These are phyloP conservation scores for Suhomyces sp. DNA, from an alignment of 805 yeast species.

Conservation along the genomic window DNA sequence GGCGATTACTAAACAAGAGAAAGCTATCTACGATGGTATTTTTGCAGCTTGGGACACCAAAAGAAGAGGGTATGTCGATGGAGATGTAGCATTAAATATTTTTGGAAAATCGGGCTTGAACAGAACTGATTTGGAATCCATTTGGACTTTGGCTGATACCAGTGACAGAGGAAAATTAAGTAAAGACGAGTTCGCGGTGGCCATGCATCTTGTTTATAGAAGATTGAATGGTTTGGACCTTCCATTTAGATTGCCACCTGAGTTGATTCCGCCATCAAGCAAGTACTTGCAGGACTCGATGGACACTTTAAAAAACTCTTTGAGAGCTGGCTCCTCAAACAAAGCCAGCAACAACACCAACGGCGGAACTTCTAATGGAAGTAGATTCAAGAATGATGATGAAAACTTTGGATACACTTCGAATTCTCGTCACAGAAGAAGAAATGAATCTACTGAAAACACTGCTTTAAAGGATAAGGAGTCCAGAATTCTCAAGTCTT, in stretches of 20 bases:
- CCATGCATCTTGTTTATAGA: conserved; percentile 95
- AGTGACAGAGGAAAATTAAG: conserved; percentile 80
- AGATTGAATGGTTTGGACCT: conserved; percentile 84
- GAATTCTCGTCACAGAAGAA: conserved; percentile 57
- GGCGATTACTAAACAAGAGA: conserved; percentile 88
- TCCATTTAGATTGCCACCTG: conserved; percentile 82
- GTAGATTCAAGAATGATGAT: conserved; percentile 70
- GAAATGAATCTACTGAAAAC: conserved; percentile 10
- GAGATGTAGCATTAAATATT: conserved; percentile 77
- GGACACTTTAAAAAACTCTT: conserved; percentile 64
- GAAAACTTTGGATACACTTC: conserved; percentile 65
- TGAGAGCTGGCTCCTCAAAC: conserved; percentile 37
- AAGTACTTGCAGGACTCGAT: conserved; percentile 69
- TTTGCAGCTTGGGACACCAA: conserved; percentile 82
- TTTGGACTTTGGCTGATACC: conserved; percentile 87
- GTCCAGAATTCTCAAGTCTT: conserved; percentile 13
- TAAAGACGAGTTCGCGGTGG: conserved; percentile 90
- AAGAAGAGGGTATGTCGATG: conserved; percentile 68
- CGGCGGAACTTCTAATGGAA: conserved; percentile 18
- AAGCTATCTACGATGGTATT: conserved; percentile 78
- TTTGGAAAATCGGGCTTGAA: conserved; percentile 89
- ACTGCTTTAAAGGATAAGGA: conserved; percentile 10
- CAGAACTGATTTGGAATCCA: conserved; percentile 80
- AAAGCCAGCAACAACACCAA: conserved; percentile 13
- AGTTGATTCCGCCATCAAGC: conserved; percentile 83